Conservation (phyloP, 306 rosid species). For the Dryas octopetala region DNA sequence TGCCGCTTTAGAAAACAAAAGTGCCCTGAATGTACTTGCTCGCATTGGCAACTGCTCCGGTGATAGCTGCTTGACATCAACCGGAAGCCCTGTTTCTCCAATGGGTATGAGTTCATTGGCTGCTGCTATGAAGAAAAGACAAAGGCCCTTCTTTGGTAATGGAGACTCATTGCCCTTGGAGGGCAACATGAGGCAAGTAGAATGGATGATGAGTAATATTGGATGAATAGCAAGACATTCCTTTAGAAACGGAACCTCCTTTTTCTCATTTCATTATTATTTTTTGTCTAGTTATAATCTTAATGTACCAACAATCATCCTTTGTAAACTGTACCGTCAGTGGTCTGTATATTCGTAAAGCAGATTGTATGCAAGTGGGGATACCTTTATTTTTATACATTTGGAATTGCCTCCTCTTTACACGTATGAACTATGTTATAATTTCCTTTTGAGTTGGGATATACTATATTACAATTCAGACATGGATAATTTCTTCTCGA, state of each 20-base stretch:
- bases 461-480: too few relatives aligned
- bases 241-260: conserved; percentile 4
- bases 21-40: conserved; percentile 26
- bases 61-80: conserved; percentile 46
- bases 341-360: conserved; percentile 33
- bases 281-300: conserved; percentile 18
- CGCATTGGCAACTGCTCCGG: conserved; percentile 44
- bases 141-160: conserved; percentile 38
- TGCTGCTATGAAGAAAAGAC: conserved; percentile 47
- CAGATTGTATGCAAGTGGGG: conserved; percentile 24
- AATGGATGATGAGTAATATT: conserved; percentile 54
- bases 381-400: conserved; percentile 6
- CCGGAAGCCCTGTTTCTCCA: conserved; percentile 44
- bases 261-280: background rate
- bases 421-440: background rate
- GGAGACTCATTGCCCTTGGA: conserved; percentile 47
- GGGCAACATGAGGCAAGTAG: conserved; percentile 41
- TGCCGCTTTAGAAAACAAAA: conserved; percentile 35
- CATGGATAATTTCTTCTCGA: too few relatives aligned
- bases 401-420: conserved; percentile 7
- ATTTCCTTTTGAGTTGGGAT: too few relatives aligned
- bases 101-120: conserved; percentile 35
- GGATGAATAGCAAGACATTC: conserved; percentile 33
- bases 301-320: background rate
- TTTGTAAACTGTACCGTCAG: conserved; percentile 12